Conservation (phyloP, 768 basidiomycete species). For the Tricholoma flavovirens region DNA sequence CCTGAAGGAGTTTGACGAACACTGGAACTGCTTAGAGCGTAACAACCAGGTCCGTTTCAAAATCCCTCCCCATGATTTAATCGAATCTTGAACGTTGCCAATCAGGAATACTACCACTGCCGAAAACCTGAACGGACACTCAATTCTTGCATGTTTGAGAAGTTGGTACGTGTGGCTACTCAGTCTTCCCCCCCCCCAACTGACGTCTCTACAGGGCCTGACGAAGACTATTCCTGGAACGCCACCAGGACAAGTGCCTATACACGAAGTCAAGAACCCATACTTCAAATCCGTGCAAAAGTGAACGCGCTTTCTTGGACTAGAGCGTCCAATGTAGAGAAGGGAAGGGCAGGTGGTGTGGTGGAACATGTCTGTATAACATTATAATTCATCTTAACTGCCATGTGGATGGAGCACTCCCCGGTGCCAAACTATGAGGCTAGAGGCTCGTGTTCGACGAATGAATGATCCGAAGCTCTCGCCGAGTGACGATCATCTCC, state of each 20-base stretch:
- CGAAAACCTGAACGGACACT: conserved; percentile 82
- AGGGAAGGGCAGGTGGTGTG: not conserved
- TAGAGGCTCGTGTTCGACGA: not conserved
- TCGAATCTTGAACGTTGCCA: not conserved
- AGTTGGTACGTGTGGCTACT: conserved; percentile 56
- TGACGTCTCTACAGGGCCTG: conserved; percentile 58
- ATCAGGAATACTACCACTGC: conserved; percentile 83
- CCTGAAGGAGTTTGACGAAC: conserved; percentile 75
- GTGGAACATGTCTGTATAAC: conserved; percentile 14
- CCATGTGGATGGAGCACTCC: not conserved
- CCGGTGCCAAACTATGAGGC: not conserved
- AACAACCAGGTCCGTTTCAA: conserved; percentile 81
- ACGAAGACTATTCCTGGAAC: conserved; percentile 88
- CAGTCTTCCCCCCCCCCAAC: not conserved
- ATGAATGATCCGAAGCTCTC: no score
- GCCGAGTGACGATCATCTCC: not conserved
- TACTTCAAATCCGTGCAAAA: conserved; percentile 84
- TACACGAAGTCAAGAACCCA: conserved; percentile 86
- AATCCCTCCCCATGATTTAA: not conserved
- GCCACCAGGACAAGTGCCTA: conserved; percentile 71
- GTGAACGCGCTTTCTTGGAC: conserved; percentile 26
- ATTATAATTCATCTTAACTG: conserved; percentile 6
- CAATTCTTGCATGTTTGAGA: conserved; percentile 95
- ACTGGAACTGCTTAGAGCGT: conserved; percentile 91
- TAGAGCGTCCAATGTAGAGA: not conserved